phyloP scores from a whole-genome alignment of 768 basidiomycete genomes.

The Amanita rubescens region DNA sequence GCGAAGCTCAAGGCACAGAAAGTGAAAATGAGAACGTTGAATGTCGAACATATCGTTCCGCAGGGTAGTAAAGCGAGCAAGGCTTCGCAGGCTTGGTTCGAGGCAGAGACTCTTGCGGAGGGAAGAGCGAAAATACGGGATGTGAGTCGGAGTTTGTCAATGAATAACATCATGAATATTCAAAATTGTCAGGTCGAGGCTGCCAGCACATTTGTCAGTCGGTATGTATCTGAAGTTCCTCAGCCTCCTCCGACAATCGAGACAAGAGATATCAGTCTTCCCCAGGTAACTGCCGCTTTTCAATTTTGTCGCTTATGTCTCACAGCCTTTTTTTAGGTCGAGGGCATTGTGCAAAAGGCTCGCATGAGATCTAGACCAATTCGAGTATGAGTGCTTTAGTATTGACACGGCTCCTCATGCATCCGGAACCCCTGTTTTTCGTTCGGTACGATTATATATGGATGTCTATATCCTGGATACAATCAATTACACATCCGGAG shows the following conservation, averaged over 20 bases:
- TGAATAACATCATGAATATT: background rate
- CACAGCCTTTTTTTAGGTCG: background rate
- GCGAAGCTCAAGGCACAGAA: conserved; percentile 14
- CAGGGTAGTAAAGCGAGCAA: background rate
- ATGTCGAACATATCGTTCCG: conserved; percentile 15
- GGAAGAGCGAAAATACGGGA: background rate
- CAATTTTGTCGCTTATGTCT: background rate
- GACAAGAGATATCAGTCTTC: background rate
- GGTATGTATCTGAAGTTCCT: background rate
- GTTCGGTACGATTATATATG: too few species aligned
- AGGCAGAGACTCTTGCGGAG: background rate
- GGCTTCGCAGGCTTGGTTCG: background rate
- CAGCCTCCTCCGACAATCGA: background rate
- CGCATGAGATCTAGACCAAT: background rate
- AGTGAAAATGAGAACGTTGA: conserved; percentile 18
- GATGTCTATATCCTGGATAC: too few species aligned
- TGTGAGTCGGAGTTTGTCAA: background rate
- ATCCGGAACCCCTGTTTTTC: too few species aligned
- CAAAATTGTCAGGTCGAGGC: background rate
- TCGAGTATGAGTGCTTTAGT: background rate
- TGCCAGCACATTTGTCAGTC: background rate
- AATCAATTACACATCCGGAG: too few species aligned
- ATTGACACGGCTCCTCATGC: too few species aligned
- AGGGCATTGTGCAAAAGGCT: background rate
- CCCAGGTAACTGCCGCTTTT: background rate